Evolutionary conservation across 163 green algal genomes (phyloP).

Genomic region (Chlamydomonas reinhardtii): DNA sequence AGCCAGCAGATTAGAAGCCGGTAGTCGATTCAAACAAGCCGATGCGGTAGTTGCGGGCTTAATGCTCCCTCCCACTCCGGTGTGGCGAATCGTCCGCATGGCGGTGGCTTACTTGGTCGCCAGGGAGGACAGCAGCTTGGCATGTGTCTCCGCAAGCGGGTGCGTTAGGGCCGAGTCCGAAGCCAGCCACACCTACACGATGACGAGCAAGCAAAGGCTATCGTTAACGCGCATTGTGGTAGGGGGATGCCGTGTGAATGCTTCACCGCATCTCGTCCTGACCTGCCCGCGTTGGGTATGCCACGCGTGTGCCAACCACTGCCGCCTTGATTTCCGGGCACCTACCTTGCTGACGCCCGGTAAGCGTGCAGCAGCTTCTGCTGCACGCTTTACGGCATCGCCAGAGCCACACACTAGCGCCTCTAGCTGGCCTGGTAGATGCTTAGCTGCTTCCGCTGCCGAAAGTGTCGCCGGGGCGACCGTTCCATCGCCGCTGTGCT

Average conservation of each 20-base stretch:
- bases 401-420: slow-evolving; percentile 71
- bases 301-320: too few relatives aligned
- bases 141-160: slow-evolving; percentile 73
- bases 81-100: too few relatives aligned
- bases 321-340: too few relatives aligned
- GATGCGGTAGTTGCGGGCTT: too few relatives aligned
- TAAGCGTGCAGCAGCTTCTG: slow-evolving; percentile 33
- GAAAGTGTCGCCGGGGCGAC: slow-evolving; percentile 69
- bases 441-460: slow-evolving; percentile 61
- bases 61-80: too few relatives aligned
- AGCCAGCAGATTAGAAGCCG: too few relatives aligned
- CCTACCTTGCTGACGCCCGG: slow-evolving; percentile 51
- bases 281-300: too few relatives aligned
- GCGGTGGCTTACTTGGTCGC: slow-evolving; percentile 50
- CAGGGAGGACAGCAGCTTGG: slow-evolving; percentile 64
- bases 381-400: slow-evolving; percentile 16
- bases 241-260: too few relatives aligned
- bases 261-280: too few relatives aligned
- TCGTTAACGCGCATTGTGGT: not conserved
- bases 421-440: slow-evolving; percentile 66
- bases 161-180: slow-evolving; percentile 68
- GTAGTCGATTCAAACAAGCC: too few relatives aligned
- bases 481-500: slow-evolving; percentile 56
- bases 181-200: slow-evolving; percentile 73
- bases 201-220: not conserved